Base-by-base conservation (phyloP, 2,329 filamentous ascomycete species). In the Bipolaris victoriae region DNA sequence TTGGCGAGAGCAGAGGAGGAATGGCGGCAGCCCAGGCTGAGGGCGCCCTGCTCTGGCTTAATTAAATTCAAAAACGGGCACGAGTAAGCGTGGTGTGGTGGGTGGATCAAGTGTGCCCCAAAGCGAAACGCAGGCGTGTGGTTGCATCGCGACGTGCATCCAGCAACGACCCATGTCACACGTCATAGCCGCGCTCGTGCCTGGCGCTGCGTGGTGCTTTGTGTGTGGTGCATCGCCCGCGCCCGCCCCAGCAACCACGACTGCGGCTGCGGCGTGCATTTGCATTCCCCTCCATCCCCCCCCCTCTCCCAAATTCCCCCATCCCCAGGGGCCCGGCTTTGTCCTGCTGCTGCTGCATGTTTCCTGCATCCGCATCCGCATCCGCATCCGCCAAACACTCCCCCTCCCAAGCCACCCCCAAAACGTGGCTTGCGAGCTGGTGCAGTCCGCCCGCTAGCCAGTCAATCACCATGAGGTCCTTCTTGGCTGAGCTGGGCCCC, bases 161-260 rank as follows among this genome's bases (percentile, higher is more conserved):
- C 29, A 13, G 46, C 46, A 39, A 20, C 37, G 44, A n/a, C 16
- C 43, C 46, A 47, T 40, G 29, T 46, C 49, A 48, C 57, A 60
- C 60, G 60, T 62, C 60, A 62, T 62, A 58, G 43, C 51, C 35
- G 24, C 39, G 49, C 45, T 29, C 36, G 49, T 57, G 53, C 33
- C 47, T 43, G 54, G 36, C 20, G n/a, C 36, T 49, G 48, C 39
- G 39, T 20, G 39, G 18, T 41, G 39, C 18, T n/a, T n/a, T n/a
- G 18, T 44, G 40, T 20, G 15, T 16, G 39, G n/a, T 20, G 24
- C 35, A 11, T 40, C n/a, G 41, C 39, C 22, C 13, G 18, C 26
- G 35, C 39, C 22, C 13, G 18, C 36, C 54, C 49, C 37, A 26
- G 26, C 48, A 51, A 57, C 43, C 43, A 47, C 52, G 53, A 46